A percentile compares a stretch with the other conserved stretches of the same genome.
Conservation (phyloP, 768 basidiomycete genomes). For the Paxillus ammoniavirescens region DNA sequence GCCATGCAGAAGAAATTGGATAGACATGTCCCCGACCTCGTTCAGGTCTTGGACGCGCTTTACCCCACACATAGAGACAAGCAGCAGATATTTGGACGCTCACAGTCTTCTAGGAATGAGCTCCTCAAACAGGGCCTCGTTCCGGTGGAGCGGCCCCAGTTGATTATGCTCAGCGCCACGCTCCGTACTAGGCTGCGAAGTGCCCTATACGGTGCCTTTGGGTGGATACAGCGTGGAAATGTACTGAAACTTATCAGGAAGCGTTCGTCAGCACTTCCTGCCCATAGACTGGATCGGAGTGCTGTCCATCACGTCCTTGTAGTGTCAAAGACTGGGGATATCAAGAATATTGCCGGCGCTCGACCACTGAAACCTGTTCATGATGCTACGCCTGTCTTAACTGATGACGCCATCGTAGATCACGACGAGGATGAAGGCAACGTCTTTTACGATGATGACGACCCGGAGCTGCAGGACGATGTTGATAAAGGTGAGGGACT, state of each 20-base stretch:
- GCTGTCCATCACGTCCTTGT: constrained; percentile 58
- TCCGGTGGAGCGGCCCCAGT: constrained; percentile 44
- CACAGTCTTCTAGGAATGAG: constrained; percentile 2
- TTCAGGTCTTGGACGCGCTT: constrained; percentile 57
- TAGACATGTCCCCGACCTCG: constrained; percentile 58
- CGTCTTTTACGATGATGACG: constrained; percentile 25
- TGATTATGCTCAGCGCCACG: constrained; percentile 72
- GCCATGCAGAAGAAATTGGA: constrained; percentile 38
- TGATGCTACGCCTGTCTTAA: neutral
- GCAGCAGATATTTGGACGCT: neutral
- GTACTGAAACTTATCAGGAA: constrained; percentile 28
- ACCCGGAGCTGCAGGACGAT: constrained; percentile 14
- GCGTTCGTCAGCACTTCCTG: constrained; percentile 24
- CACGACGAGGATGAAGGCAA: constrained; percentile 8
- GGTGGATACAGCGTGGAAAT: constrained; percentile 52
- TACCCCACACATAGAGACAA: constrained; percentile 37
- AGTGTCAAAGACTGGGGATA: constrained; percentile 49
- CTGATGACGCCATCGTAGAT: neutral
- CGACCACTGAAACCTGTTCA: constrained; percentile 8
- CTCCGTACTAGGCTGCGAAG: constrained; percentile 45
- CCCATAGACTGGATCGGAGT: constrained; percentile 27
- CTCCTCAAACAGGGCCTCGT: constrained; percentile 7
- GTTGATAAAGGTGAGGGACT: constrained; percentile 20
- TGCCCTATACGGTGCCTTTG: constrained; percentile 49
- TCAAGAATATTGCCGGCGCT: constrained; percentile 57